Base-by-base conservation (phyloP, 2,329 filamentous ascomycete species). In the Penicillium sp. region DNA sequence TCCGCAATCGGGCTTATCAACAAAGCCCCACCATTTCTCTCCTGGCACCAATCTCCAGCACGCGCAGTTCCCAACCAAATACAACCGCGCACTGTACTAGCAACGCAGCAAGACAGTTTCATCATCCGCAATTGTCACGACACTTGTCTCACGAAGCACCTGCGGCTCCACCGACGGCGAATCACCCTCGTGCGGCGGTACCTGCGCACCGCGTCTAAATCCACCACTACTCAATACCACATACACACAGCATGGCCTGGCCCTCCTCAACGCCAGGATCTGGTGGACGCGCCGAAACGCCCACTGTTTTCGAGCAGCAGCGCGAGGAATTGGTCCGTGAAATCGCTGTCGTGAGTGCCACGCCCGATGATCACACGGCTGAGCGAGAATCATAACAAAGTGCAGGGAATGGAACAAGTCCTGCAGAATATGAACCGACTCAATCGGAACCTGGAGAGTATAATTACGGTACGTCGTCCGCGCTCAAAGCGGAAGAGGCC, bases 401-500 rank as follows among this genome's bases (percentile, higher is more conserved):
- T n/a, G n/a, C 18, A 80, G 76, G 74, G 73, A 44, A 72, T 98
- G 60, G 92, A 96, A 57, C 82, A 92, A 56, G 88, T 95, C 42
- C 81, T 98, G 7, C 85, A 89, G 55, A 95, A 95, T 57, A 87
- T 96, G 65, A 98, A 96, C 68, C 89, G 89, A 55, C 70, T 98
- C 42, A 98, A 96, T 63, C 81, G 90, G 22, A 90, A 84, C 26
- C 71, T 98, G 12, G 90, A 98, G 66, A 85, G 88, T 39, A 84
- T 96, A 13, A 89, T 93, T 42, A 82, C 87, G 31, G 90, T 90
- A 70, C 32, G 78, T 66, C 18, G 11, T 18, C 22, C 22, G 11
- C 7, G 3, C 3, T 6, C 9, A 2, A 15, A 10, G 7, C 2
- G 8, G 9, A 15, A 9, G 6, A 16, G 18, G 25, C 28, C 7